Evolutionary conservation across 306 rosid species (phyloP), one percentile per base, ranked within the genome.

Genomic region (Quercus ilex): DNA sequence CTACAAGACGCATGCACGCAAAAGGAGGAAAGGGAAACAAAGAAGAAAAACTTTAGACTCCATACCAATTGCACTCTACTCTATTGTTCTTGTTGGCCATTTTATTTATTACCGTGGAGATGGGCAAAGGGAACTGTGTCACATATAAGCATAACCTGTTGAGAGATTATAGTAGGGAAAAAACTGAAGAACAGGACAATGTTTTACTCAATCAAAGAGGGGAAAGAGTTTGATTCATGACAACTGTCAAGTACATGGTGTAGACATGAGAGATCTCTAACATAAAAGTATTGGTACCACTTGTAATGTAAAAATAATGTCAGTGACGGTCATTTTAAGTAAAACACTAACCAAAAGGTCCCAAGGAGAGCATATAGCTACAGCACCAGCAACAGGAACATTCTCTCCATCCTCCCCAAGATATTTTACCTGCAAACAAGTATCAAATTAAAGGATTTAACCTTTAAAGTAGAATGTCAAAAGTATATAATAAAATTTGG

Each of bases 341-440:
- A 77, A 74, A 70, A 58, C 68, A 87, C 98, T 87, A 72, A 95
- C 99, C 99, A 95, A 80, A 80, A 95, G 99, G 83, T 95, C 99
- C 97, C 97, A 95, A 38, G 99, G 99, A 80, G 88, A 88, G 88
- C 96, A 89, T 81, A 93, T 43, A 75, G 98, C 99, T 26, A 90
- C 96, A 79, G 98, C 99, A 62, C 98, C 99, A 62, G 92, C 91
- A 74, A 90, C 76, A 56, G 99, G 99, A 81, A 85, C 57, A 76
- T 89, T 81, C 71, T 88, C 91, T n/a, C 99, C 96, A 53, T 91
- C 94, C 92, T 95, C 99, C 55, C 97, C 99, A 55, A 95, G 96
- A 88, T 86, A 93, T 75, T 95, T 95, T 77, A 92, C 89, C 99
- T 95, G 87, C 85, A 87, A 78, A 26, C 35, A 75, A 60, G 26